Evolutionary conservation across 352 stramenopile genomes (phyloP), one percentile per base, ranked within the genome.

Genomic region (Lagenidium sp.): DNA sequence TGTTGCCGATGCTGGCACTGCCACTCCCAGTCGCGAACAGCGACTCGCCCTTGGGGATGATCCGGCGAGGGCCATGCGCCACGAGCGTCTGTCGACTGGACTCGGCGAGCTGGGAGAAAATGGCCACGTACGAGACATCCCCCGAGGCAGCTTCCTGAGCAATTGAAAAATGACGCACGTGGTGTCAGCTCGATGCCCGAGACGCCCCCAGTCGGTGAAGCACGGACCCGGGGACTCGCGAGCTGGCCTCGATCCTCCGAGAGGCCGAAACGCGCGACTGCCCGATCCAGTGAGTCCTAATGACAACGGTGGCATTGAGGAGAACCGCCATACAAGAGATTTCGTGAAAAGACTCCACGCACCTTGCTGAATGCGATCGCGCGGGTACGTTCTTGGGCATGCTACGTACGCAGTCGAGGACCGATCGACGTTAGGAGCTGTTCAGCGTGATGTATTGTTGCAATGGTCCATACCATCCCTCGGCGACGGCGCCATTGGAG

Each of bases 51-150:
- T 41, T 41, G 11, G 29, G 32, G 4, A 61, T 20, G 4, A 49
- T n/a, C 2, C 57, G 51, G 0, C 52, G 65, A 23, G 44, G 35
- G 0, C 60, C 57, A 21, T 20, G 48, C 21, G 67, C 41, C 18
- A 79, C 43, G 18, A 82, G 35, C 16, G 53, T 31, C 8, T 63
- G 45, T 26, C 6, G 47, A 21, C 47, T 53, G 7, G 49, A 43
- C 19, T 75, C 64, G 2, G 66, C 68, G 2, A 82, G 43, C 13
- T 63, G 58, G 7, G 64, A 62, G 44, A 72, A 73, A 7, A 75
- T 41, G 1, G 51, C 56, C 21, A 75, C 32, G 42, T 80, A 61
- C 7, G 46, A 53, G 19, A 75, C 26, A 15, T 79, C 64, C 4
- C 54, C 67, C 20, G 47, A 53, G 12, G 50, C 35, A 1, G 35